Base-by-base conservation (phyloP, 2,329 filamentous ascomycete genomes). In the Nothophaeocryptopus gaeumannii region DNA sequence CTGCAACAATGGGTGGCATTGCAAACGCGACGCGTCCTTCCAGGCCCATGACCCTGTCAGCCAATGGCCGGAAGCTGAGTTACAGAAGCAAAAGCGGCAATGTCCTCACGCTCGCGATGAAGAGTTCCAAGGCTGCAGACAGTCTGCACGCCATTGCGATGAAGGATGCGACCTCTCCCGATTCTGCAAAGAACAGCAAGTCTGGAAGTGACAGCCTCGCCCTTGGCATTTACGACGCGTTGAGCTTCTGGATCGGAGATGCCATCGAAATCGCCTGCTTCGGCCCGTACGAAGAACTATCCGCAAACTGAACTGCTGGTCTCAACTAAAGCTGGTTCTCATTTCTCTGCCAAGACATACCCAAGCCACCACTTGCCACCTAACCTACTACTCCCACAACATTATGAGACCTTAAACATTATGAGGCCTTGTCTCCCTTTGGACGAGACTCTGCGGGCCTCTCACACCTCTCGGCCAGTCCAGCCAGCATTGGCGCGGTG, bases 281-380 rank as follows among this genome's bases (percentile, higher is more conserved):
- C 40, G 58, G 56, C 9, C 54, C 56, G 11, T 60, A 60, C 41
- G 56, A 60, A 31, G 58, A 60, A 40, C 50, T 55, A 40, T 31
- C 35, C 31, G 30, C 20, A 5, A 52, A 40, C 37, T 52, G 39
- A 52, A 30, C 29, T 33, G 16, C 8, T 32, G 41, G 41, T 26
- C 20, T 26, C 7, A 26, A 4, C 3, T 7, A 3, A 26, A 26
- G 20, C 20, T 26, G 20, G 20, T 26, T 3, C 4, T 7, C 20
- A 26, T 7, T 7, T 3, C 20, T 7, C 20, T 26, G 20, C 20
- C 20, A 26, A 26, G 20, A 3, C 7, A 26, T 26, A 4, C 7
- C 7, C 20, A 7, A 26, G 3, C 20, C 20, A 26, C 7, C 20
- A 26, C 20, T 26, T 26, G 20, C 20, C 20, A 26, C 20, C 20